Conservation (phyloP, 257 asterid genomes). For the Verbascum thapsus region DNA sequence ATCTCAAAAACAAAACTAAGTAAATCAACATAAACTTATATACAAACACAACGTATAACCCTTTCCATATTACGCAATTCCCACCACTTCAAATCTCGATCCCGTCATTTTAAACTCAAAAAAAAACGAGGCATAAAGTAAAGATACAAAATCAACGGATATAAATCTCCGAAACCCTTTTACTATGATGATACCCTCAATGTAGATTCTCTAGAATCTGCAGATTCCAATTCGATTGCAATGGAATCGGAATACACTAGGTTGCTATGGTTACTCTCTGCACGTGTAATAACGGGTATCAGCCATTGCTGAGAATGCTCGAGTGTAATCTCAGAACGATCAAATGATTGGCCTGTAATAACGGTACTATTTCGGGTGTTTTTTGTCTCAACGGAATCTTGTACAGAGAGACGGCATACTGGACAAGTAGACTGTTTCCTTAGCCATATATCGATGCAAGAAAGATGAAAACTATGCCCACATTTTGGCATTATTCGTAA, state of each 20-base stretch:
- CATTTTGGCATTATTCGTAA: slow-evolving; percentile 86
- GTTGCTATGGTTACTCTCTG: slow-evolving; percentile 35
- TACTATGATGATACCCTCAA: slow-evolving; percentile 40
- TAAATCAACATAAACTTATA: slow-evolving; percentile 12
- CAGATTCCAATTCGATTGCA: slow-evolving; percentile 40
- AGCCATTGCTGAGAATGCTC: slow-evolving; percentile 58
- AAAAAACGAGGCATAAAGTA: neutral
- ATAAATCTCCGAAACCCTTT: neutral
- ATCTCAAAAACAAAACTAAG: slow-evolving; percentile 18
- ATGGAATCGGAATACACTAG: slow-evolving; percentile 36
- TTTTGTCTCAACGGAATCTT: slow-evolving; percentile 47
- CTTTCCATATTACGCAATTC: neutral
- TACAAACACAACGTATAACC: slow-evolving; percentile 9
- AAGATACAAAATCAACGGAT: neutral
- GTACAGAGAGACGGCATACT: slow-evolving; percentile 77
- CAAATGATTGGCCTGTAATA: slow-evolving; percentile 43
- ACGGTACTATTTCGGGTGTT: slow-evolving; percentile 34
- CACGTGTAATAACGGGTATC: slow-evolving; percentile 39
- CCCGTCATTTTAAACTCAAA: neutral
- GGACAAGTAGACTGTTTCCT: slow-evolving; percentile 88
- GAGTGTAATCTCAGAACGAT: slow-evolving; percentile 42
- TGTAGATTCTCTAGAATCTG: slow-evolving; percentile 40
- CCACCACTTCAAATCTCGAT: slow-evolving; percentile 1
- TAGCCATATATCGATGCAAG: slow-evolving; percentile 89
- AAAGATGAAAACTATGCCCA: slow-evolving; percentile 78